These are phyloP conservation scores for Spiraea crenata DNA, from an alignment of 331 rosid genomes.

Conservation along the genomic window DNA sequence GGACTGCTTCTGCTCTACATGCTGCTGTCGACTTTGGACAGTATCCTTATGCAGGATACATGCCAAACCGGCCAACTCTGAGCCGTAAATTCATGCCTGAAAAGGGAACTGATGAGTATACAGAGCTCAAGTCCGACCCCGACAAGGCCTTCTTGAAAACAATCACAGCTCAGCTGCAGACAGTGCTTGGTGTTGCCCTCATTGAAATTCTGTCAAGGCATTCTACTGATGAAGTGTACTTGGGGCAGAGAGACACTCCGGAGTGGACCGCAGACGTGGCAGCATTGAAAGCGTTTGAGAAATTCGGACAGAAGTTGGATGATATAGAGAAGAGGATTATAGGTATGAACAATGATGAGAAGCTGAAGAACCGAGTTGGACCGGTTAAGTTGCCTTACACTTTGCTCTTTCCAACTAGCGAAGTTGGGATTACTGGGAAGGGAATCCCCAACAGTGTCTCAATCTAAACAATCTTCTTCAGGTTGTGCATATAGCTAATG, in stretches of 20 bases:
- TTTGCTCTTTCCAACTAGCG: conserved; percentile 59
- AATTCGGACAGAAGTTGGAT: conserved; percentile 48
- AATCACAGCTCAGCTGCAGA: conserved; percentile 61
- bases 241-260: conserved; percentile 64
- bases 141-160: conserved; percentile 65
- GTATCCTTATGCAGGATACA: conserved; percentile 72
- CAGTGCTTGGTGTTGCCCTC: conserved; percentile 64
- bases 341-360: conserved; percentile 43
- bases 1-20: conserved; percentile 88
- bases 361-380: conserved; percentile 59
- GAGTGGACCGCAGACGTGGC: conserved; percentile 59
- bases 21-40: conserved; percentile 88
- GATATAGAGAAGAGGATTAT: conserved; percentile 50
- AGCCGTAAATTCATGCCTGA: conserved; percentile 76
- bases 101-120: conserved; percentile 54
- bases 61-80: conserved; percentile 64
- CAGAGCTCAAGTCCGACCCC: conserved; percentile 56
- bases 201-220: conserved; percentile 83
- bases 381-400: conserved; percentile 66
- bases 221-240: conserved; percentile 80
- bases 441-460: conserved; percentile 93
- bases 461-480: conserved; percentile 29
- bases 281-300: conserved; percentile 57
- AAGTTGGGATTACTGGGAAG: conserved; percentile 52
- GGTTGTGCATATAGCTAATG: too few relatives aligned